Evolutionary conservation across 805 yeast genomes (phyloP).

Genomic region (Starmera caribaea): DNA sequence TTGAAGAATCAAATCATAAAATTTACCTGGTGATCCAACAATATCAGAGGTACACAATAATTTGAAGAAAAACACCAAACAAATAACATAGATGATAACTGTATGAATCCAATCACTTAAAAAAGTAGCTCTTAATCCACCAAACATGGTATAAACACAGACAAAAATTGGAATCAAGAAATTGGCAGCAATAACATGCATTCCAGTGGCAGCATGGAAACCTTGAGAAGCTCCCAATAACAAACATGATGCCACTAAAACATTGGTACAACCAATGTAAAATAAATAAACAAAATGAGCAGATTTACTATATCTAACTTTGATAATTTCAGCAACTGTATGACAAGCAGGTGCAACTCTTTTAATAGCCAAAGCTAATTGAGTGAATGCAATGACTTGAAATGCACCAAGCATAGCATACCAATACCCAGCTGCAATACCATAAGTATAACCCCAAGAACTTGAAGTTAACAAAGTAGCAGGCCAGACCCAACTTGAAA

Average conservation of each 20-base stretch:
- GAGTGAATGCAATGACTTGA: constrained; percentile 27
- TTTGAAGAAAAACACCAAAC: constrained; percentile 24
- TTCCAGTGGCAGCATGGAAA: constrained; percentile 30
- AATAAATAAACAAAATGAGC: constrained; percentile 27
- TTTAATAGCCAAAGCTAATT: constrained; percentile 30
- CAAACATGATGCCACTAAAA: constrained; percentile 27
- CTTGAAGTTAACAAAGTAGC: constrained; percentile 29
- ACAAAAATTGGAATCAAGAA: constrained; percentile 38
- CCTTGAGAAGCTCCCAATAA: constrained; percentile 36
- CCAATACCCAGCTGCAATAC: constrained; percentile 18
- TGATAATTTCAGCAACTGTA: constrained; percentile 29
- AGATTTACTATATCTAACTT: constrained; percentile 25
- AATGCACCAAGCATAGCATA: constrained; percentile 26
- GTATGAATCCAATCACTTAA: constrained; percentile 44
- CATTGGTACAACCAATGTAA: constrained; percentile 28
- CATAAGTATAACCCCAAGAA: constrained; percentile 31
- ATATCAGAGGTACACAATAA: constrained; percentile 26
- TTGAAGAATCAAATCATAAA: constrained; percentile 32
- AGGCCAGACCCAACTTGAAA: constrained; percentile 40
- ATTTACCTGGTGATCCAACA: constrained; percentile 34
- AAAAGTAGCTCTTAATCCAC: constrained; percentile 43
- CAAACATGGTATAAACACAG: constrained; percentile 36
- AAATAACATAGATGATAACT: constrained; percentile 31
- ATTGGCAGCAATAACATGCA: constrained; percentile 35
- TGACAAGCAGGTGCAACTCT: constrained; percentile 32